Base-by-base conservation (phyloP, 768 basidiomycete species). In the Daedaleopsis nitida region DNA sequence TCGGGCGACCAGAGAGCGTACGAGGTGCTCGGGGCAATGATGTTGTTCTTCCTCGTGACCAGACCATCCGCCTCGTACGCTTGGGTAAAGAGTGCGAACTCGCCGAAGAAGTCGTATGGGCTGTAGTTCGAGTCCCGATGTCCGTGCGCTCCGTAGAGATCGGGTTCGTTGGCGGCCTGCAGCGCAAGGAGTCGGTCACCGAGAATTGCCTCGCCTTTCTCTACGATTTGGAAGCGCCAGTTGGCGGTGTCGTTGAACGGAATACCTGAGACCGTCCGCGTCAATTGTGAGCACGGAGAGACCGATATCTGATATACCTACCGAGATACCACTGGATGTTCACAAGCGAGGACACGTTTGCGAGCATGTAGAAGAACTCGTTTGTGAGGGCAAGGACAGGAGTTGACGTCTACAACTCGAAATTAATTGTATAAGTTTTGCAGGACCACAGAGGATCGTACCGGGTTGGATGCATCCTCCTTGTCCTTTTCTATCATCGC, bases 141-240 rank as follows among this genome's bases (percentile, higher is more conserved):
- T 13, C 73, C 69, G 63, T 79, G 77, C 47, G 48, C 39, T 57
- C 77, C 73, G 63, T 88, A 93, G 65, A 91, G 81, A 76, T 94
- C 91, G n/a, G 90, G 91, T 73, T 92, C 91, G 71, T 92, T 91
- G 1, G 86, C 88, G 1, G 84, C 82, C 69, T 90, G 86, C 16
- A 89, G 71, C 0, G 87, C 91, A 24, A 87, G 72, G 16, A 92
- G 75, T 59, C 83, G 78, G 51, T 81, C 75, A 3, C 91, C 91
- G 2, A 94, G 77, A 58, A 91, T 86, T 17, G 72, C 62, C 69
- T 89, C 81, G 10, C 84, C 84, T 43, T 80, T 73, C 66, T 84
- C 80, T 7, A 84, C 87, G 27, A 89, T 83, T 21, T 70, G 70
- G 27, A 86, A 70, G 5, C 80, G 75, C 77, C 80, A 83, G 70